phyloP scores from a whole-genome alignment of 78 protist genomes.

The Cavenderia fasciculata region DNA sequence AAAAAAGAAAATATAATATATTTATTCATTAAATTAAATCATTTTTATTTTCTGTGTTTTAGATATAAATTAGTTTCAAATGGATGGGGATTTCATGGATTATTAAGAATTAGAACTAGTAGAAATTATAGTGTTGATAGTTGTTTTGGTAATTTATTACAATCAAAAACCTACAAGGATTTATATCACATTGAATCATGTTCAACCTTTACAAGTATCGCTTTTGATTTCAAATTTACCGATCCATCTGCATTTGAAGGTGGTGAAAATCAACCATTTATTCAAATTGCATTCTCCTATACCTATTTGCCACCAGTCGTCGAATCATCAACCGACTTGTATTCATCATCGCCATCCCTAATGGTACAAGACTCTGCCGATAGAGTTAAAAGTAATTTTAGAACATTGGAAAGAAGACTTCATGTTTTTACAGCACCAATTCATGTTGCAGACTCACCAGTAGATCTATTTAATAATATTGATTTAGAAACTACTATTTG shows the following conservation, averaged over 20 bases:
- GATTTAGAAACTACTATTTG: conserved; percentile 54
- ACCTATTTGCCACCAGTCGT: conserved; percentile 29
- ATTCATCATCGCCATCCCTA: neutral
- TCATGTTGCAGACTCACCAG: conserved; percentile 13
- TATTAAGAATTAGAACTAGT: conserved; percentile 36
- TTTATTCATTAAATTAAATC: neutral
- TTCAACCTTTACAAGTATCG: conserved; percentile 33
- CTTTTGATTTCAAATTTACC: conserved; percentile 59
- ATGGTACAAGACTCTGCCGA: neutral
- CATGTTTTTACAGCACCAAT: conserved; percentile 2
- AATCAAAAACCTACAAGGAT: conserved; percentile 20
- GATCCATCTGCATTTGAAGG: conserved; percentile 1
- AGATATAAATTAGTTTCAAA: conserved; percentile 9
- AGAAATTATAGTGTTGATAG: conserved; percentile 10
- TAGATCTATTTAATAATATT: conserved; percentile 12
- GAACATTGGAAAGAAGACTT: conserved; percentile 33
- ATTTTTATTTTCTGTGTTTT: neutral
- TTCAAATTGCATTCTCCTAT: conserved; percentile 65
- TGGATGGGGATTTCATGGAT: conserved; percentile 73
- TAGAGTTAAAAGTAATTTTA: neutral
- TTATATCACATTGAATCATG: conserved; percentile 58
- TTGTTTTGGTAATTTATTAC: conserved; percentile 9
- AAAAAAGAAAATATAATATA: neutral
- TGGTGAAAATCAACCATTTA: conserved; percentile 19
- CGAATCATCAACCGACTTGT: neutral